These are phyloP conservation scores for Teunomyces pallodes DNA, from an alignment of 805 yeast genomes.

Conservation along the genomic window DNA sequence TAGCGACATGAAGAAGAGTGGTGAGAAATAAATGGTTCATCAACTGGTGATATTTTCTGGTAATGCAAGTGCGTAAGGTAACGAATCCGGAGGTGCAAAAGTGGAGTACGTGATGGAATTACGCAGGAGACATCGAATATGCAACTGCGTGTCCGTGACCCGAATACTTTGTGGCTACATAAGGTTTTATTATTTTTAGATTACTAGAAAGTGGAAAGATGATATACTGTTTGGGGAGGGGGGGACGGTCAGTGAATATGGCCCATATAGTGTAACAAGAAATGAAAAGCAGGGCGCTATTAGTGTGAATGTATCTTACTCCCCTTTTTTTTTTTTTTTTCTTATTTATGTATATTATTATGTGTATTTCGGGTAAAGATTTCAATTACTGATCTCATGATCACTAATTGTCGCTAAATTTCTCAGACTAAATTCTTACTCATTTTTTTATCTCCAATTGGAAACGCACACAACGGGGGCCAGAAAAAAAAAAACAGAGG, in stretches of 20 bases:
- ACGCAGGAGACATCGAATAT: neutral
- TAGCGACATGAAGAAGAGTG: slow-evolving; percentile 1
- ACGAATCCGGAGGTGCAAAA: neutral
- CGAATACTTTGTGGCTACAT: neutral
- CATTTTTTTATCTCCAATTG: neutral
- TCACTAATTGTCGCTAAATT: neutral
- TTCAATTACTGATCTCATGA: neutral
- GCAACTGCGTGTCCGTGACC: neutral
- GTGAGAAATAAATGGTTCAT: slow-evolving; percentile 7
- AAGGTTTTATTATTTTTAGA: too few species aligned
- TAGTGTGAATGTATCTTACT: too few species aligned
- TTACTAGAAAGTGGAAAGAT: too few species aligned
- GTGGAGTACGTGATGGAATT: neutral
- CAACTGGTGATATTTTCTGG: slow-evolving; percentile 10
- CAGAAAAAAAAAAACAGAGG: neutral
- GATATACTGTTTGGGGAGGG: too few species aligned
- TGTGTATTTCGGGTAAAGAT: neutral
- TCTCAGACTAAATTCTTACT: neutral
- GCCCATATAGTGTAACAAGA: too few species aligned
- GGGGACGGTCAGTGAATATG: too few species aligned
- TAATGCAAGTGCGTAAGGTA: slow-evolving; percentile 2
- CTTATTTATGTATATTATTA: neutral
- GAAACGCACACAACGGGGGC: neutral
- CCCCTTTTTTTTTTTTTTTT: neutral
- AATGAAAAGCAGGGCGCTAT: too few species aligned